Evolutionary conservation across 1,284 basidiomycete species (phyloP).

Genomic region (Inonotus obliquus): DNA sequence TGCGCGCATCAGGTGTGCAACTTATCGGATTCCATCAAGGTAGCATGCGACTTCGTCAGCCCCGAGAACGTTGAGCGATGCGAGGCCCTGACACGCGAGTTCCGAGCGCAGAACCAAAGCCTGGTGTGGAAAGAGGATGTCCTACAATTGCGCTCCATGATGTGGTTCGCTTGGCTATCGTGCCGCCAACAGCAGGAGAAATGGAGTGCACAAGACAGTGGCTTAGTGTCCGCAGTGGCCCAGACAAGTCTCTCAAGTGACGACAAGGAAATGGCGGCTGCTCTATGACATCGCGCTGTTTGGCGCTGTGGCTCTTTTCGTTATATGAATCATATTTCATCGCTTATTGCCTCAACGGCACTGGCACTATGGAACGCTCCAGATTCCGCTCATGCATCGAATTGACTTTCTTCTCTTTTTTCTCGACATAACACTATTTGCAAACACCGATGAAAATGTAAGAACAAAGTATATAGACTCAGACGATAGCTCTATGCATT

Average conservation of each 20-base stretch:
- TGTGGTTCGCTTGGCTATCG: conserved; percentile 89
- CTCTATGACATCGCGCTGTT: background rate
- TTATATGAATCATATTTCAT: too few species aligned
- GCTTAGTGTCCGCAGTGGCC: background rate
- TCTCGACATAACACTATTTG: background rate
- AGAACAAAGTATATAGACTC: too few species aligned
- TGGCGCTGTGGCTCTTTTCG: too few species aligned
- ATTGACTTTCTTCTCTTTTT: too few species aligned
- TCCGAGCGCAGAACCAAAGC: conserved; percentile 81
- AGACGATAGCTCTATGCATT: background rate
- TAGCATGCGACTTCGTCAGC: conserved; percentile 94
- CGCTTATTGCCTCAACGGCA: too few species aligned
- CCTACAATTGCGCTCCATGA: conserved; percentile 84
- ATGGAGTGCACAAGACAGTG: conserved; percentile 26
- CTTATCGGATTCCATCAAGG: conserved; percentile 89
- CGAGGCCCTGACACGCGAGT: conserved; percentile 82
- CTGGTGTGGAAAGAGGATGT: conserved; percentile 94
- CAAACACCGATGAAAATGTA: background rate
- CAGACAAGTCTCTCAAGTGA: background rate
- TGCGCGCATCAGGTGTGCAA: conserved; percentile 90
- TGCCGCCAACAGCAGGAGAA: conserved; percentile 50
- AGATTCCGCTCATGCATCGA: too few species aligned
- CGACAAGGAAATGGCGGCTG: background rate
- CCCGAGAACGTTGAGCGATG: conserved; percentile 87
- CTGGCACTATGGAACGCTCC: too few species aligned